Evolutionary conservation across 495 filamentous ascomycete species (phyloP), one percentile per base, ranked within the genome.

Genomic region (Aspergillus nanangensis): DNA sequence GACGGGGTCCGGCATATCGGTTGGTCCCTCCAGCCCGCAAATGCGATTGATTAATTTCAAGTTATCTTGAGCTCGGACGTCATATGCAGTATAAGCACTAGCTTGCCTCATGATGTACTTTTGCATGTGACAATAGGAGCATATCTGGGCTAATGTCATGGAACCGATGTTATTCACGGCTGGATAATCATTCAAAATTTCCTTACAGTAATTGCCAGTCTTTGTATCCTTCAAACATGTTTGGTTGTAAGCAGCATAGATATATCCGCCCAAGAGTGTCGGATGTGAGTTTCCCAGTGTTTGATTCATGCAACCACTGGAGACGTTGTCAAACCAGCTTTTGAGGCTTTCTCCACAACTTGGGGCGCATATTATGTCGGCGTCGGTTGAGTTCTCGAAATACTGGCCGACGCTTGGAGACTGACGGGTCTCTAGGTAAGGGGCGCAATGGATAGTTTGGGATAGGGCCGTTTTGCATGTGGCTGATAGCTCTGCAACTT

Each of bases 301-400:
- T 2, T 47, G 19, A 5, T 37, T 24, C 1, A 17, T 21, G 17
- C 45, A 47, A 18, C 38, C n/a, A 10, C 8, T 22, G 3, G 3
- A 14, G 13, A 51, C 48, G 11, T 40, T 36, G 9, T 51, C 19
- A 27, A 35, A 45, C 41, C 42, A 51, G n/a, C 18, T 25, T 24
- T 40, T n/a, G 2, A 51, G 25, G 7, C 17, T 34, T 1, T 18
- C 4, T 0, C 42, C 42, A 22, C 41, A 51, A 11, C 36, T 21
- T 8, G 8, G 3, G 10, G 34, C 37, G 17, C 48, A 46, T 1
- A 51, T 37, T 0, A 22, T 8, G 21, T 46, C 42, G n/a, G 21
- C n/a, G 15, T 8, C 47, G 14, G 14, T 29, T 14, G 18, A 21
- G 24, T 8, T 38, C 2, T 38, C 35, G 20, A 38, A 17, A 19